phyloP scores from a whole-genome alignment of 805 yeast species.

The Dipodascopsis tothii region DNA sequence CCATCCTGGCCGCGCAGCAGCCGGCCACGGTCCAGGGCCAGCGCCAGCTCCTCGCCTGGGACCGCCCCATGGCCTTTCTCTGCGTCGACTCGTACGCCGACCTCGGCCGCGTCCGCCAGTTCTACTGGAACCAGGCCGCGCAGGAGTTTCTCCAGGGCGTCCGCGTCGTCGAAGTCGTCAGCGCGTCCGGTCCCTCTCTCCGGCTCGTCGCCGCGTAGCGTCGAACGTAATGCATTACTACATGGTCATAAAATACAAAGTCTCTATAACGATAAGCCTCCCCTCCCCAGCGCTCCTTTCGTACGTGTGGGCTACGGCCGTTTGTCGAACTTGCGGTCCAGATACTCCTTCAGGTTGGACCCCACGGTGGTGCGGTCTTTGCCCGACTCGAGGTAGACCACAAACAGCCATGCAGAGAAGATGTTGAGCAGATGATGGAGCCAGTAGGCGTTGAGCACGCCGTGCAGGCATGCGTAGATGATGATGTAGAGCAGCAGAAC shows the following conservation, averaged over 20 bases:
- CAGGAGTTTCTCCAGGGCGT: conserved; percentile 6
- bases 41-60: conserved; percentile 9
- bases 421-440: conserved; percentile 69
- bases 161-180: conserved; percentile 5
- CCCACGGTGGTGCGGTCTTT: neutral
- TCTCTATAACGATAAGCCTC: too few species aligned
- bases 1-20: conserved; percentile 17
- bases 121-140: conserved; percentile 21
- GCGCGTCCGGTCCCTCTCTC: neutral
- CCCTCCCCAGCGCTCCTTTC: too few species aligned
- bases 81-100: conserved; percentile 7
- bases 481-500: conserved; percentile 45
- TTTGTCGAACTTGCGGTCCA: conserved; percentile 5
- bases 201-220: too few species aligned
- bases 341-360: neutral
- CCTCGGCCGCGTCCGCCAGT: conserved; percentile 14
- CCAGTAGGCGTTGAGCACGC: conserved; percentile 78
- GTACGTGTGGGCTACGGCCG: too few species aligned
- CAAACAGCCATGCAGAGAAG: conserved; percentile 29
- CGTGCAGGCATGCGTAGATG: conserved; percentile 60
- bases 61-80: conserved; percentile 15
- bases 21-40: conserved; percentile 14
- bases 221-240: neutral
- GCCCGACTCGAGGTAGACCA: conserved; percentile 13
- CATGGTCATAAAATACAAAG: too few species aligned